Conservation (phyloP, 768 basidiomycete species). For the Gloeostereum incarnatum region DNA sequence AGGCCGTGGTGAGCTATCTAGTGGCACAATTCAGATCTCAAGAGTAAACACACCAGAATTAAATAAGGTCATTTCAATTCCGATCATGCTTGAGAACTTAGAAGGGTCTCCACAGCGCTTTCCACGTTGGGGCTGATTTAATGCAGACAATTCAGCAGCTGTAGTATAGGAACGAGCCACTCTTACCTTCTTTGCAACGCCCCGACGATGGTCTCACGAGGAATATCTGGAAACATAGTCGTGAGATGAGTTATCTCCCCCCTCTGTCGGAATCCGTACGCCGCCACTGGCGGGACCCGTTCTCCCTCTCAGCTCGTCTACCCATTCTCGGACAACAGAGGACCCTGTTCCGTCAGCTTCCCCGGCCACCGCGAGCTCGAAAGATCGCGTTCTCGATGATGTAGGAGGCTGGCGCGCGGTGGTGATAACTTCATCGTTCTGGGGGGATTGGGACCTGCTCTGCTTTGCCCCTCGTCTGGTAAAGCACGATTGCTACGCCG, state of each 20-base stretch:
- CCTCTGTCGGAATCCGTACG: too few species aligned
- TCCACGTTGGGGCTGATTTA: slow-evolving; percentile 69
- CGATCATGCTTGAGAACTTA: slow-evolving; percentile 37
- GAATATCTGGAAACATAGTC: slow-evolving; percentile 78
- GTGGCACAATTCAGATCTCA: too few species aligned
- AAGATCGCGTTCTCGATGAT: slow-evolving; percentile 9
- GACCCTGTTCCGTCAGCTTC: slow-evolving; percentile 19
- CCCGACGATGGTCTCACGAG: slow-evolving; percentile 61
- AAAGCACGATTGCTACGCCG: slow-evolving; percentile 66
- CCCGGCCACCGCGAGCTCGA: slow-evolving; percentile 13
- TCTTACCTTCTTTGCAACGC: slow-evolving; percentile 75
- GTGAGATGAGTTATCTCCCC: slow-evolving; percentile 71
- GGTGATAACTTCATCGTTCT: slow-evolving; percentile 54
- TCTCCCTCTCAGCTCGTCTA: slow-evolving; percentile 68
- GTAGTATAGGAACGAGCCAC: slow-evolving; percentile 4
- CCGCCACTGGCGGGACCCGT: slow-evolving; percentile 60
- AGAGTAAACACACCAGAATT: too few species aligned
- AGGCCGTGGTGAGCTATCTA: too few species aligned
- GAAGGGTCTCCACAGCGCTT: slow-evolving; percentile 71
- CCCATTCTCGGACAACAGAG: slow-evolving; percentile 71
- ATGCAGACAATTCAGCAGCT: slow-evolving; percentile 2
- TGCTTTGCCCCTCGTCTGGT: slow-evolving; percentile 38
- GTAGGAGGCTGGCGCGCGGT: slow-evolving; percentile 37
- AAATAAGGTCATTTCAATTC: not conserved
- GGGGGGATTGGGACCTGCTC: slow-evolving; percentile 11